Evolutionary conservation across 345 rosid genomes (phyloP).

Genomic region (Eucalyptus cladocalyx): DNA sequence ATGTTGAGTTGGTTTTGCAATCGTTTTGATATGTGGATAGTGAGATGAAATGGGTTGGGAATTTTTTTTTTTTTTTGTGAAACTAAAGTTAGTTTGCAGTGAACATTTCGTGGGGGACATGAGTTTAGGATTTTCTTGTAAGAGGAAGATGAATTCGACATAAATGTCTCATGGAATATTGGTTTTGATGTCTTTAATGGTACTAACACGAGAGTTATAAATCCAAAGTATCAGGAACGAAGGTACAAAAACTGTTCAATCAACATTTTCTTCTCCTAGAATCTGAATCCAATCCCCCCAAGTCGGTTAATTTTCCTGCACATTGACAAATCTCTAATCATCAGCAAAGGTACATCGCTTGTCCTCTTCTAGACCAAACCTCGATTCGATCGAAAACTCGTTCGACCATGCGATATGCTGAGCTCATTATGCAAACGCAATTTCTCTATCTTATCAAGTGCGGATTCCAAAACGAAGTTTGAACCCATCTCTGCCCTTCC

Average conservation of each 20-base stretch:
- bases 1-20: too few relatives aligned
- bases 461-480: background rate
- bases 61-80: accelerated
- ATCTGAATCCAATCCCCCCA: background rate
- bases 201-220: background rate
- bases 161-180: background rate
- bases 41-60: accelerated
- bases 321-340: background rate
- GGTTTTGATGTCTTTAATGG: background rate
- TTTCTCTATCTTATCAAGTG: background rate
- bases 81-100: background rate
- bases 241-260: background rate
- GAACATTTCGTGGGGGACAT: background rate
- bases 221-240: background rate
- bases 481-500: background rate
- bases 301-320: background rate
- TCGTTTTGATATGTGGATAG: accelerated
- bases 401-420: background rate
- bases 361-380: background rate
- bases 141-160: background rate
- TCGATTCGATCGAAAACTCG: background rate
- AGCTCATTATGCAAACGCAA: background rate
- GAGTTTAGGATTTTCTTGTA: background rate
- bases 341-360: background rate
- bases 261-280: background rate